These are phyloP conservation scores for Tulasnella sp. DNA, from an alignment of 768 basidiomycete genomes.

Conservation along the genomic window DNA sequence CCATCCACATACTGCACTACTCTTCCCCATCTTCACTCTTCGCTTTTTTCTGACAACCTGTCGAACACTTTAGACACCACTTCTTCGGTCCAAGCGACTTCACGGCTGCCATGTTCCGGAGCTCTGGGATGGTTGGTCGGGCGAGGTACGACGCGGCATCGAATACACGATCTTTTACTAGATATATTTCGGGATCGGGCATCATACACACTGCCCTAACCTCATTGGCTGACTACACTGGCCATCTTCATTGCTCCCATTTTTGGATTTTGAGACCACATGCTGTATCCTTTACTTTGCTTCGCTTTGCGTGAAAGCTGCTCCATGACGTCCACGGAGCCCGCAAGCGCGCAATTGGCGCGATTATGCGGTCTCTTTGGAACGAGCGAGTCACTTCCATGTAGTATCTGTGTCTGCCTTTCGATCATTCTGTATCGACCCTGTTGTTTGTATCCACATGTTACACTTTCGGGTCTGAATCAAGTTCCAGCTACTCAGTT, in stretches of 20 bases:
- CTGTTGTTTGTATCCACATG: too few relatives aligned
- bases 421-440: too few relatives aligned
- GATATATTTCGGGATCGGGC: not conserved
- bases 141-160: not conserved
- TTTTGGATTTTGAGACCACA: not conserved
- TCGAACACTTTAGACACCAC: not conserved
- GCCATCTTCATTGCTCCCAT: not conserved
- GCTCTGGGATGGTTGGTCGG: not conserved
- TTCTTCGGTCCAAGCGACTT: not conserved
- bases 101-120: not conserved
- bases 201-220: not conserved
- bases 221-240: not conserved
- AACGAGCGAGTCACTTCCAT: too few relatives aligned
- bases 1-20: not conserved
- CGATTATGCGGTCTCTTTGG: too few relatives aligned
- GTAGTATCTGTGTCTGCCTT: too few relatives aligned
- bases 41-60: not conserved
- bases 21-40: not conserved
- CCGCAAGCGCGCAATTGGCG: too few relatives aligned
- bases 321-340: too few relatives aligned
- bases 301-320: too few relatives aligned
- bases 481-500: too few relatives aligned
- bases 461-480: too few relatives aligned
- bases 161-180: not conserved
- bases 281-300: too few relatives aligned